Evolutionary conservation across 108 stramenopile genomes (phyloP).

Genomic region (Skeletonema costatum): DNA sequence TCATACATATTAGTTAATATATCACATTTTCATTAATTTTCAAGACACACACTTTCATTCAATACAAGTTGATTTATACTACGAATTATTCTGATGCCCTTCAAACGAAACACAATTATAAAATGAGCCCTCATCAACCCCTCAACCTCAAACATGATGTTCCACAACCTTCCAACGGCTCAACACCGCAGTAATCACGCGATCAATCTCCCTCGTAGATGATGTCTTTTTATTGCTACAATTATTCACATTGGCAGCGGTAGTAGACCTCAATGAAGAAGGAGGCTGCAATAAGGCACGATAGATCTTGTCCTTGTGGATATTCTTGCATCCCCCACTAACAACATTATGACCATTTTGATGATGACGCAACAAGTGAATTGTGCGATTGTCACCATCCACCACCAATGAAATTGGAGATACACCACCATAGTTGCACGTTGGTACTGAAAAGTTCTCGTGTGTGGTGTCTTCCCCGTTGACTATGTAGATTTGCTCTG

Average conservation of each 20-base stretch:
- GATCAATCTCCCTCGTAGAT: constrained; percentile 23
- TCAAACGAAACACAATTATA: not conserved
- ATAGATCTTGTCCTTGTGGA: constrained; percentile 2
- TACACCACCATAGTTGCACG: constrained; percentile 19
- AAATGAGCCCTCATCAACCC: not conserved
- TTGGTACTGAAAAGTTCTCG: constrained; percentile 35
- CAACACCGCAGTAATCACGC: constrained; percentile 43
- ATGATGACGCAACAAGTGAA: constrained; percentile 21
- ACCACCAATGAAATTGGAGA: constrained; percentile 23
- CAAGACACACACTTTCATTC: no score
- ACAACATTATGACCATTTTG: not conserved
- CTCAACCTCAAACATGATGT: not conserved
- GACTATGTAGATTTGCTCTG: constrained; percentile 14
- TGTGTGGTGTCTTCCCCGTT: constrained; percentile 44
- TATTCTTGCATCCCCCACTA: not conserved
- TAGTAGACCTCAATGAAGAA: not conserved
- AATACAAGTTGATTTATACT: no score
- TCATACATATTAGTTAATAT: no score
- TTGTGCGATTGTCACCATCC: constrained; percentile 29
- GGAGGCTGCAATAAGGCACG: constrained; percentile 21
- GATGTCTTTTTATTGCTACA: not conserved
- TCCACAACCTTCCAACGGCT: constrained; percentile 39
- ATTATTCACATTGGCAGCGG: not conserved
- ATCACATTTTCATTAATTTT: no score
- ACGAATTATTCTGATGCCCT: not conserved